Conservation (phyloP, 208 protist genomes). For the Acanthamoeba quina region DNA sequence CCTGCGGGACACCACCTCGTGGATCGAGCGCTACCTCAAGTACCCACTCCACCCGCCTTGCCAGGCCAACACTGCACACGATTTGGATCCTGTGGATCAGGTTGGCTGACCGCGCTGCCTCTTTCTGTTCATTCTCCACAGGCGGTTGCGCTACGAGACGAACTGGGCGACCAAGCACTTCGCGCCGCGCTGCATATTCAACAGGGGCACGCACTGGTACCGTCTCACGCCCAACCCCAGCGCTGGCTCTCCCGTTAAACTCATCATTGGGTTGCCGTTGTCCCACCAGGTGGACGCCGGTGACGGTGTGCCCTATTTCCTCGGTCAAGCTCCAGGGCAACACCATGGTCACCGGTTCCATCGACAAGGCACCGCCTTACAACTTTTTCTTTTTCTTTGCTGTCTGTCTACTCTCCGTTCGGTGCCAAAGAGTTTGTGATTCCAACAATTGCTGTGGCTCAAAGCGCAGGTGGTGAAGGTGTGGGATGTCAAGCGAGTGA, state of each 20-base stretch:
- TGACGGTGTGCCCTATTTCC: constrained; percentile 48
- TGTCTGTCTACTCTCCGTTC: neutral
- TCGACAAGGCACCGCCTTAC: constrained; percentile 27
- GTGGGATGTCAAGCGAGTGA: constrained; percentile 26
- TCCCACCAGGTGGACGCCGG: constrained; percentile 26
- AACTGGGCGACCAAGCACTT: constrained; percentile 49
- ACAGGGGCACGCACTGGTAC: constrained; percentile 26
- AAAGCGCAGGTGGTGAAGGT: constrained; percentile 54
- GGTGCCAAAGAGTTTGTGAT: neutral
- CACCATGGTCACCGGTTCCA: constrained; percentile 54
- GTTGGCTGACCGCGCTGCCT: too few species aligned
- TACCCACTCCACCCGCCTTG: neutral
- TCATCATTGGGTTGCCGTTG: neutral
- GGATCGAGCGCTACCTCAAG: constrained; percentile 37
- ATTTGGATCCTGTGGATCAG: too few species aligned
- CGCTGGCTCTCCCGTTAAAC: neutral
- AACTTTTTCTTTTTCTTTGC: neutral
- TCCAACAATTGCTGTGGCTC: neutral
- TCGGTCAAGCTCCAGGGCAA: constrained; percentile 58
- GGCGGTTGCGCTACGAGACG: constrained; percentile 6
- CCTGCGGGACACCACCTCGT: neutral
- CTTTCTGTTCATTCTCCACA: neutral
- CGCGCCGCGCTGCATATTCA: neutral
- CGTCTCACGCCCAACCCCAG: neutral
- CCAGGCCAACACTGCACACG: neutral